Conservation (phyloP, 1,284 basidiomycete species). For the Exobasidium cylindrosporum region DNA sequence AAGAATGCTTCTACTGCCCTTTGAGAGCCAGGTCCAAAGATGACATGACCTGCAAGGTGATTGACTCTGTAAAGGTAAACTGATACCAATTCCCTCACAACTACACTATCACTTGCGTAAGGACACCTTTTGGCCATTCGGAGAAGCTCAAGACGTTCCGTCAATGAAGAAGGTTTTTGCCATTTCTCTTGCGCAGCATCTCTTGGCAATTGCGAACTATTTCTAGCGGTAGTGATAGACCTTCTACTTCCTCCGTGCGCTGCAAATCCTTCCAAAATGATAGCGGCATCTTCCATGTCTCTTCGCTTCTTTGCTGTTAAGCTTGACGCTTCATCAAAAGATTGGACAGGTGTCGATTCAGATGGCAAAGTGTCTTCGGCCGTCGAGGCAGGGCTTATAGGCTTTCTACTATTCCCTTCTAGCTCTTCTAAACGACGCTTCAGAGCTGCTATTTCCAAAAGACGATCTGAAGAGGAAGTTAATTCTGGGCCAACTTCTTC, state of each 20-base stretch:
- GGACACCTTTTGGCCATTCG: not conserved
- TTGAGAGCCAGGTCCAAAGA: conserved; percentile 28
- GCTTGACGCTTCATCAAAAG: conserved; percentile 7
- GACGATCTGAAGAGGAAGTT: too few species aligned
- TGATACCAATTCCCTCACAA: conserved; percentile 11
- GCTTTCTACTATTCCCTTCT: conserved; percentile 1
- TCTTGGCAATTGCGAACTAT: conserved; percentile 7
- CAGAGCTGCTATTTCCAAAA: conserved; percentile 8
- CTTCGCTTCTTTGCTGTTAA: conserved; percentile 14
- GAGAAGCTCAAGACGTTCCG: conserved; percentile 1
- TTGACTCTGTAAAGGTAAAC: conserved; percentile 21
- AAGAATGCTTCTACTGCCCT: conserved; percentile 30
- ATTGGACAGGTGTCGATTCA: conserved; percentile 3
- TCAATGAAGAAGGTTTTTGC: not conserved
- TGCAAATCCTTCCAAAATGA: conserved; percentile 28
- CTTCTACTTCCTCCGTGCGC: conserved; percentile 23
- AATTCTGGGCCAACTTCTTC: too few species aligned
- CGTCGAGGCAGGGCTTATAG: not conserved
- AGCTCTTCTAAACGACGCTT: conserved; percentile 19
- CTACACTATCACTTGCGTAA: conserved; percentile 1
- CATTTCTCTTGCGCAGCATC: not conserved
- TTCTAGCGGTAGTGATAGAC: conserved; percentile 25
- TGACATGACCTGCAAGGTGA: conserved; percentile 31
- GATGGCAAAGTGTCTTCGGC: conserved; percentile 16
- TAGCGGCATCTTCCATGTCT: conserved; percentile 24